phyloP scores from a whole-genome alignment of 2,329 filamentous ascomycete species.

The Exophiala alcalophila region DNA sequence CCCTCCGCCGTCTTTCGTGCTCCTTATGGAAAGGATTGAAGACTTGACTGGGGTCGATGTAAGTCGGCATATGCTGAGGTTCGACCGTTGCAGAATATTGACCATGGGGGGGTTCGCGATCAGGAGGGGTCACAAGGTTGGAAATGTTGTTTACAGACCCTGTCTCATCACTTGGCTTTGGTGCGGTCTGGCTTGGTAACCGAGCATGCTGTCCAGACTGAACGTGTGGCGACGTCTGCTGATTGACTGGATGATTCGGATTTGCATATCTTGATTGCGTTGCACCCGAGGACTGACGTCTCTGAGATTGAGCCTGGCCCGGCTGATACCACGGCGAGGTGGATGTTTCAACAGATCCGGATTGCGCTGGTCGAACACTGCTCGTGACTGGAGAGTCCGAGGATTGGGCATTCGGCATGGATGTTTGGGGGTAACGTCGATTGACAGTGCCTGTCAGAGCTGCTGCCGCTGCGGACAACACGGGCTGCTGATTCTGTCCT shows the following conservation, averaged over 20 bases:
- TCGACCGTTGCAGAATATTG: conserved; percentile 11
- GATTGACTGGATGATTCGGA: background rate
- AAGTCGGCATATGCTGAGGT: conserved; percentile 37
- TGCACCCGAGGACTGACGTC: conserved; percentile 3
- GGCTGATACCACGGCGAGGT: conserved; percentile 20
- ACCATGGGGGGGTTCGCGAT: conserved; percentile 10
- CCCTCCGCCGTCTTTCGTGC: conserved; percentile 41
- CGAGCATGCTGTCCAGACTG: conserved; percentile 3
- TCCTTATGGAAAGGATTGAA: conserved; percentile 54
- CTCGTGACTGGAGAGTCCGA: conserved; percentile 18
- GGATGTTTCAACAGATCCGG: conserved; percentile 14
- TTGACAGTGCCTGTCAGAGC: conserved; percentile 25
- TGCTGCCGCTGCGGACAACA: conserved; percentile 20
- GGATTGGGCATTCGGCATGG: too few species aligned
- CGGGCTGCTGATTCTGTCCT: conserved; percentile 12
- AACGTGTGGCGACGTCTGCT: conserved; percentile 5
- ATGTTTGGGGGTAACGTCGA: conserved; percentile 17
- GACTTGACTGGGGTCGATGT: conserved; percentile 53
- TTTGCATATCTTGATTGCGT: conserved; percentile 2
- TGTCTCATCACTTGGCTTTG: background rate
- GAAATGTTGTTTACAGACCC: conserved; percentile 23
- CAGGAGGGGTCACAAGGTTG: conserved; percentile 20
- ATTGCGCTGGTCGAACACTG: too few species aligned
- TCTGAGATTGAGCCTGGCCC: conserved; percentile 4
- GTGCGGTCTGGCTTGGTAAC: conserved; percentile 3